Percentiles rank a stretch among this genome's conserved stretches.
phyloP scores from a whole-genome alignment of 1,139 yeast genomes.

The Maudiozyma humilis region DNA sequence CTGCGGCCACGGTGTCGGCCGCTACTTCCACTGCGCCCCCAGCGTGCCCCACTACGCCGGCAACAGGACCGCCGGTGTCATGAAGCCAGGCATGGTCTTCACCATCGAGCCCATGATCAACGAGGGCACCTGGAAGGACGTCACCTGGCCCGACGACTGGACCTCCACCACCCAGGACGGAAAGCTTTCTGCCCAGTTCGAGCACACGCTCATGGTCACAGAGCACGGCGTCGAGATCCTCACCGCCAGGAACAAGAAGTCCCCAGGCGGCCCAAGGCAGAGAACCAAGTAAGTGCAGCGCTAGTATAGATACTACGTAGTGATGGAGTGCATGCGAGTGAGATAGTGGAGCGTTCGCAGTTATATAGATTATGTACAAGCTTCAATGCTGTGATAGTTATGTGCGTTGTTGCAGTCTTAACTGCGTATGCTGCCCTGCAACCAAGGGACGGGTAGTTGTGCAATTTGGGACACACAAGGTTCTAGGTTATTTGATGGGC shows the following conservation, averaged over 20 bases:
- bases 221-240: conserved; percentile 90
- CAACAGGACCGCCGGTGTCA: conserved; percentile 88
- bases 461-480: too few relatives aligned
- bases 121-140: conserved; percentile 74
- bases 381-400: too few relatives aligned
- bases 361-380: too few relatives aligned
- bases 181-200: conserved; percentile 83
- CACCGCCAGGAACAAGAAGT: conserved; percentile 65
- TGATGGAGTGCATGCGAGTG: too few relatives aligned
- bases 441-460: too few relatives aligned
- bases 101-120: conserved; percentile 98
- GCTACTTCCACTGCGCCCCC: conserved; percentile 86
- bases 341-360: too few relatives aligned
- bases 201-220: conserved; percentile 85
- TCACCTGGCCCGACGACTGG: conserved; percentile 98
- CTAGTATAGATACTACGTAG: too few relatives aligned
- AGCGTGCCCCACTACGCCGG: conserved; percentile 90
- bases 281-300: conserved; percentile 37
- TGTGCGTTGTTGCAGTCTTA: too few relatives aligned
- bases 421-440: too few relatives aligned
- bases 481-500: too few relatives aligned
- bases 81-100: conserved; percentile 94
- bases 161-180: conserved; percentile 89
- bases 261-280: conserved; percentile 83
- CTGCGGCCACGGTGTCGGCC: conserved; percentile 92